Conservation (phyloP, 2,329 filamentous ascomycete species). For the Fusarium sp. region DNA sequence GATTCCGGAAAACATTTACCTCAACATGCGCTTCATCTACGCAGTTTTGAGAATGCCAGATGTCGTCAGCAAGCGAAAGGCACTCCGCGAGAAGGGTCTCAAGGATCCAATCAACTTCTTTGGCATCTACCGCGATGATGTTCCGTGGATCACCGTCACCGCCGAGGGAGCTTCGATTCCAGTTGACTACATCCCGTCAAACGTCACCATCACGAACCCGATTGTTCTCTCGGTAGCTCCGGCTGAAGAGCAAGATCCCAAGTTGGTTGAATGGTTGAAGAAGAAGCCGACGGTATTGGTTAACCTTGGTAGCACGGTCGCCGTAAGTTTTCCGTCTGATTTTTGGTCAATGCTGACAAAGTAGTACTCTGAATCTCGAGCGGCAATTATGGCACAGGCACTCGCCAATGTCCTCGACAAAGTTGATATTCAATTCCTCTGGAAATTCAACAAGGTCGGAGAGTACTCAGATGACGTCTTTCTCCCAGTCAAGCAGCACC, state of each 20-base stretch:
- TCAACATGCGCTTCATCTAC: conserved; percentile 50
- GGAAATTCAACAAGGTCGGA: conserved; percentile 44
- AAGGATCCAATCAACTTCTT: conserved; percentile 40
- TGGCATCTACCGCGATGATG: conserved; percentile 44
- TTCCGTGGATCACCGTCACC: conserved; percentile 47
- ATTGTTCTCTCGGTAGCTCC: conserved; percentile 56
- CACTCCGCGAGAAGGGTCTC: conserved; percentile 38
- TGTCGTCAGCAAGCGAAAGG: conserved; percentile 37
- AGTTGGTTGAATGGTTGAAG: conserved; percentile 57
- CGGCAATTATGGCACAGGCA: background rate
- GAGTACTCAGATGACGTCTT: conserved; percentile 22
- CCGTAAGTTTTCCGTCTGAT: background rate
- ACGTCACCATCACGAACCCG: conserved; percentile 54
- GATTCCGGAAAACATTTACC: conserved; percentile 49
- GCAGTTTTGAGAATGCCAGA: conserved; percentile 45
- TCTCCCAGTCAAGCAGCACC: conserved; percentile 11
- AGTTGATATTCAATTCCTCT: conserved; percentile 47
- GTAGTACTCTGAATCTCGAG: conserved; percentile 10
- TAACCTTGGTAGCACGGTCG: conserved; percentile 57
- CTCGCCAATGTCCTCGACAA: background rate
- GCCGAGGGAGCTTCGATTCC: conserved; percentile 38
- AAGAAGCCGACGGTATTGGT: conserved; percentile 58
- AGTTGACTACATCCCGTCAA: conserved; percentile 30
- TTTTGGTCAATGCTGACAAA: background rate
- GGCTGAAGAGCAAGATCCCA: conserved; percentile 55